Evolutionary conservation across 768 basidiomycete species (phyloP).

Genomic region (Rhizopogon vesiculosus): DNA sequence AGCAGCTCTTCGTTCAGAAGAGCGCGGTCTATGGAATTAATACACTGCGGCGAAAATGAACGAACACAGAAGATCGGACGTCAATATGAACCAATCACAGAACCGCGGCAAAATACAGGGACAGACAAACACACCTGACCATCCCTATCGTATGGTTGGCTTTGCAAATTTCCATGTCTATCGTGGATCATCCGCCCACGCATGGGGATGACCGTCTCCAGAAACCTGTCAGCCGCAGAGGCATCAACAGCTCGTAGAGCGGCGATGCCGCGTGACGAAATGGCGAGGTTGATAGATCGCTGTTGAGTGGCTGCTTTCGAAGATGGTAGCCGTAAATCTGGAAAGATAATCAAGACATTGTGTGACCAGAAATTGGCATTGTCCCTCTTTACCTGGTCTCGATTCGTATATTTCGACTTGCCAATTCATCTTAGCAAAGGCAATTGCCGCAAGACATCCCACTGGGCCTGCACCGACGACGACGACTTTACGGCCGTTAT

Average conservation of each 20-base stretch:
- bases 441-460: conserved; percentile 85
- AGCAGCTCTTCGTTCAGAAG: conserved; percentile 85
- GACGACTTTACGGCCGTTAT: conserved; percentile 41
- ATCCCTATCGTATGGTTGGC: conserved; percentile 84
- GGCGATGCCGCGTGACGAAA: conserved; percentile 89
- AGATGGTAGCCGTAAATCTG: conserved; percentile 72
- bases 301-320: conserved; percentile 63
- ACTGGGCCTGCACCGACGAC: conserved; percentile 91
- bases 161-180: conserved; percentile 62
- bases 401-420: conserved; percentile 74
- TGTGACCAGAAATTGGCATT: conserved; percentile 11
- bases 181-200: conserved; percentile 94
- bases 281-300: conserved; percentile 94
- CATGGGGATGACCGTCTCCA: conserved; percentile 88
- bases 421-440: conserved; percentile 87
- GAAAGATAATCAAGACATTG: conserved; percentile 8
- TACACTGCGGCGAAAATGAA: conserved; percentile 53
- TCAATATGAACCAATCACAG: conserved; percentile 15
- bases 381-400: conserved; percentile 55
- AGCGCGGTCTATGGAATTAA: conserved; percentile 89
- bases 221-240: conserved; percentile 60
- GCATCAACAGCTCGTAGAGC: conserved; percentile 82
- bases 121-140: conserved; percentile 63
- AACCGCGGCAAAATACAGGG: conserved; percentile 12
- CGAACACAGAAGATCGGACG: conserved; percentile 14